Conservation (phyloP, 768 basidiomycete genomes). For the Leccinellum luteum region DNA sequence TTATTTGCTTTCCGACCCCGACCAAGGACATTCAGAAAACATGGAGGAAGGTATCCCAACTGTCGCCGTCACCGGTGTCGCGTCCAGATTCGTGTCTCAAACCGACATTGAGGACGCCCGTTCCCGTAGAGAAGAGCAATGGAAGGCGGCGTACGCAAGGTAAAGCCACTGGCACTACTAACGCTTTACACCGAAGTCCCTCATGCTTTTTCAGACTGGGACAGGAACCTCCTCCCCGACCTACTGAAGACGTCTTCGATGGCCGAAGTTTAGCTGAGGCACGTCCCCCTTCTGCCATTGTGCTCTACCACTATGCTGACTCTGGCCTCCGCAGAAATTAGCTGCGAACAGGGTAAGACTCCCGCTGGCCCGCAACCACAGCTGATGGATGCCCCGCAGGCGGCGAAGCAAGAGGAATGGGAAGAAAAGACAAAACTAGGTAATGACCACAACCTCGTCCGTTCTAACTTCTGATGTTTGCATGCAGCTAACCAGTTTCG, state of each 20-base stretch:
- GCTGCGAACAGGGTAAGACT: slow-evolving; percentile 77
- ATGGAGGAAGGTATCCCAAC: slow-evolving; percentile 75
- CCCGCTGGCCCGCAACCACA: slow-evolving; percentile 1
- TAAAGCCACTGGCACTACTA: slow-evolving; percentile 21
- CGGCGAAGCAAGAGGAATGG: slow-evolving; percentile 92
- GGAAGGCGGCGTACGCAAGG: slow-evolving; percentile 90
- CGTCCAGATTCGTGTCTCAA: slow-evolving; percentile 82
- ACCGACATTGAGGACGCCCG: slow-evolving; percentile 74
- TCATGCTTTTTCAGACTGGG: slow-evolving; percentile 53
- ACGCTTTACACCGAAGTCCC: not conserved
- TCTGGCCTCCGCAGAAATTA: slow-evolving; percentile 58
- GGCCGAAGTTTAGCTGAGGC: slow-evolving; percentile 89
- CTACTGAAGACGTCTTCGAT: slow-evolving; percentile 74
- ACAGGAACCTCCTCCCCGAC: slow-evolving; percentile 79
- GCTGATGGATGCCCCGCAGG: slow-evolving; percentile 39
- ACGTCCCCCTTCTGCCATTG: slow-evolving; percentile 32
- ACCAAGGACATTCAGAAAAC: slow-evolving; percentile 7
- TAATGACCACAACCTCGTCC: slow-evolving; percentile 12
- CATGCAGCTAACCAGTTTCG: slow-evolving; percentile 80
- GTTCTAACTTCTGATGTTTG: slow-evolving; percentile 7
- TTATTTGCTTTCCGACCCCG: slow-evolving; percentile 21
- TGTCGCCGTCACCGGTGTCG: slow-evolving; percentile 67
- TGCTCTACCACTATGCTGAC: slow-evolving; percentile 9
- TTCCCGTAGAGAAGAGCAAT: slow-evolving; percentile 73
- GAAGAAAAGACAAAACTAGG: slow-evolving; percentile 83